Base-by-base conservation (phyloP, 768 basidiomycete genomes). In the Panaeolus cyanescens region DNA sequence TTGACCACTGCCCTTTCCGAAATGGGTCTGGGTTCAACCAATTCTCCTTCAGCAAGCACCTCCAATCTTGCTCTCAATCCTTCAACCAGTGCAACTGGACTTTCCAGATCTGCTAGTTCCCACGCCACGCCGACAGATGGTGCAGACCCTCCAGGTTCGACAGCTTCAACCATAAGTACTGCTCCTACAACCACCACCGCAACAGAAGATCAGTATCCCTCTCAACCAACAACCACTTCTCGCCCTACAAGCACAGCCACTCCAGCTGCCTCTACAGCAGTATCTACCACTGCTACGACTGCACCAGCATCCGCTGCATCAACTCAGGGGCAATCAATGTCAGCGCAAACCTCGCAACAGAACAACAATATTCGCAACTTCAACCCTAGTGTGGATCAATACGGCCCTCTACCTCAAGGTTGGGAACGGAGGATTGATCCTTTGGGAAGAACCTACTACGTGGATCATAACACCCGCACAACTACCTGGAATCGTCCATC, bases 341-440 rank as follows among this genome's bases (percentile, higher is more conserved):
- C 84, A 3, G 79, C 63, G 17, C 62, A 77, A 3, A 70, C 78
- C 17, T 72, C 80, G 13, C 74, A 83, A 19, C 83, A 83, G 64
- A 80, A 74, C 67, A 73, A 80, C 9, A 84, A 84, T 65, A 84
- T 85, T 71, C 87, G 88, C 68, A 95, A 94, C 71, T 97, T 98
- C 79, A 96, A 96, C 71, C 93, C 97, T 15, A 91, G 90, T 62
- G 92, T 94, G 50, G 97, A 99, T 76, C 95, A 98, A 67, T 92
- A 87, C 64, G 97, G 97, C 3, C 86, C 93, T 31, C 79, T 99
- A 22, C 96, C 97, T 2, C 74, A 81, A 28, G 95, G 95, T 2
- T 99, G 97, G 97, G 97, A 99, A 75, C 86, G 97, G 62, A 92
- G 97, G 45, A 93, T 96, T 59, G 97, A 99, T 76, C 96, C 97